Percentiles rank a stretch among this genome's conserved stretches.
These are phyloP conservation scores for Polytrichum formosum DNA, from an alignment of 225 moss, liverwort and hornwort species.

Conservation along the genomic window DNA sequence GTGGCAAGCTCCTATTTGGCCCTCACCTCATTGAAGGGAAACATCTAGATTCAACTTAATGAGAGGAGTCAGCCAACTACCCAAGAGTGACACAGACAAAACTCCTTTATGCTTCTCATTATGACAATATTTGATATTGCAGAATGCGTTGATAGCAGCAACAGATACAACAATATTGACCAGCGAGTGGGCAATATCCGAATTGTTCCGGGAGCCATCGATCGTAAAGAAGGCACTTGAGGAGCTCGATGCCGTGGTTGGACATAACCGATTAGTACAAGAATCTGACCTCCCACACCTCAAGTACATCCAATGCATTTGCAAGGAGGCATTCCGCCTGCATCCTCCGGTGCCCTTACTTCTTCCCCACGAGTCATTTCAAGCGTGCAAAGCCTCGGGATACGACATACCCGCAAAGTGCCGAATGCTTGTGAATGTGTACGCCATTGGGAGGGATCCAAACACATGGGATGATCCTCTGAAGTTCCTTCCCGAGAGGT, in stretches of 20 bases:
- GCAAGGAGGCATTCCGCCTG: slow-evolving; percentile 12
- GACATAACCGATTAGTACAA: slow-evolving; percentile 2
- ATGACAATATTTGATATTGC: background rate
- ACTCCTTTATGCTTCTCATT: no score
- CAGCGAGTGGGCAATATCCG: slow-evolving; percentile 1
- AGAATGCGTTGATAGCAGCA: background rate
- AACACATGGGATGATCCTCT: slow-evolving; percentile 13
- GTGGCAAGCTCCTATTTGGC: no score
- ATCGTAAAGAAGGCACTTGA: background rate
- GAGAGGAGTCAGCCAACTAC: no score
- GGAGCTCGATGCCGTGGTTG: slow-evolving; percentile 9
- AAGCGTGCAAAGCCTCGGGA: background rate
- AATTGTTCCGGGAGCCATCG: background rate
- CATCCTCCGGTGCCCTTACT: slow-evolving; percentile 11
- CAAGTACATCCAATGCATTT: slow-evolving; percentile 2
- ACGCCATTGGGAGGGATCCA: slow-evolving; percentile 1
- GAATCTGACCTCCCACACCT: slow-evolving; percentile 12
- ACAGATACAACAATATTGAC: background rate
- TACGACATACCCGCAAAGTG: slow-evolving; percentile 13
- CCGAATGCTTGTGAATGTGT: slow-evolving; percentile 4
- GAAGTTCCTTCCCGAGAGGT: slow-evolving; percentile 34
- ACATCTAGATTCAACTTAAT: no score
- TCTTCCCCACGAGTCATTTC: slow-evolving; percentile 2
- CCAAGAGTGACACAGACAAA: no score
- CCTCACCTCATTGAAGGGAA: no score